Conservation (phyloP, 2,329 filamentous ascomycete species). For the Calonectria leucothoes region DNA sequence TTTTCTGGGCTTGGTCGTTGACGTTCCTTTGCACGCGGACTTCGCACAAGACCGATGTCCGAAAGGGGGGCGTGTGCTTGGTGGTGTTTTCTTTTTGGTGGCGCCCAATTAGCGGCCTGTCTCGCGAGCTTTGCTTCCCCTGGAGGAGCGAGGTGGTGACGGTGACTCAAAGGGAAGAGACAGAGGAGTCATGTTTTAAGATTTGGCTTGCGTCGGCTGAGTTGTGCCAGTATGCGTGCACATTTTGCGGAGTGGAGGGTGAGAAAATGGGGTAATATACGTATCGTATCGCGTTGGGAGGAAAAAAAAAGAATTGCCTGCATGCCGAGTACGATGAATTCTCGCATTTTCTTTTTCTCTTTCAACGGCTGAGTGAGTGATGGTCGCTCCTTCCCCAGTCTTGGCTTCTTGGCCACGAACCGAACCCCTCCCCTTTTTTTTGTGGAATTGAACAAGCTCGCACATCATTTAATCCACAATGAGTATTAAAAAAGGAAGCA, state of each 20-base stretch:
- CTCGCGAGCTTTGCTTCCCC: not conserved
- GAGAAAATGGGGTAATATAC: not conserved
- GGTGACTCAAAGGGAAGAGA: not conserved
- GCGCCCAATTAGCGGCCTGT: conserved; percentile 21
- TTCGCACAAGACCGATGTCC: conserved; percentile 45
- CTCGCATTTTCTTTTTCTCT: not conserved
- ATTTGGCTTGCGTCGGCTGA: conserved; percentile 1
- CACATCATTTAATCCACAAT: not conserved
- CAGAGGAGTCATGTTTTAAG: conserved; percentile 9
- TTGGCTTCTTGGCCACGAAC: not conserved
- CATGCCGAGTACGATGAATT: not conserved
- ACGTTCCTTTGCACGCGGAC: conserved; percentile 29
- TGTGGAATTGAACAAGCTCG: not conserved
- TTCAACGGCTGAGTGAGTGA: not conserved
- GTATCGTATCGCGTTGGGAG: no score
- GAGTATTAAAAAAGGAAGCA: not conserved
- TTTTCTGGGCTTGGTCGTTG: no score
- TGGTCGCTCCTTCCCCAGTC: not conserved
- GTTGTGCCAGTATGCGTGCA: not conserved
- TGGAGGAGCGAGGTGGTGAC: not conserved
- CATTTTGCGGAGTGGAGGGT: not conserved
- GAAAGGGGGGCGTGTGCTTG: conserved; percentile 31
- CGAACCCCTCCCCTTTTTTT: no score
- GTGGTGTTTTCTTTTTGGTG: not conserved
- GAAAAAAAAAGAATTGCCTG: not conserved